Conservation (phyloP, 2,329 filamentous ascomycete genomes). For the Pseudogymnoascus sp. region DNA sequence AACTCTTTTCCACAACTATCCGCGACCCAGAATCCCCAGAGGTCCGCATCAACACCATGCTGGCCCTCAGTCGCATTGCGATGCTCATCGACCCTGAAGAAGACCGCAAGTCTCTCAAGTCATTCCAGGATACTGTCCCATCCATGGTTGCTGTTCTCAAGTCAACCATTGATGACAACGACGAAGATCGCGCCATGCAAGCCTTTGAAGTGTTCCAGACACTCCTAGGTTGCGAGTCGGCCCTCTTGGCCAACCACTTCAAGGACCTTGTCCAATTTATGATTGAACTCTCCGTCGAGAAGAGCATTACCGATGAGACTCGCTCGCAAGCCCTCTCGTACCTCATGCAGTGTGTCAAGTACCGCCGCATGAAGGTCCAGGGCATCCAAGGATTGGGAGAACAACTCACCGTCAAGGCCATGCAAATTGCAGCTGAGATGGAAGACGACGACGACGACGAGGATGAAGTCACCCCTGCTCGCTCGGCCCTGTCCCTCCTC, state of each 20-base stretch:
- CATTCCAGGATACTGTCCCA: constrained; percentile 75
- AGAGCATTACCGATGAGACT: constrained; percentile 72
- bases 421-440: constrained; percentile 86
- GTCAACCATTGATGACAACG: constrained; percentile 66
- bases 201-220: constrained; percentile 97
- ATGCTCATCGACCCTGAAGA: constrained; percentile 85
- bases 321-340: constrained; percentile 87
- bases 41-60: constrained; percentile 89
- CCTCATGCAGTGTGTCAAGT: constrained; percentile 85
- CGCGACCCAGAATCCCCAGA: constrained; percentile 84
- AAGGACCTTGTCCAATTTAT: constrained; percentile 89
- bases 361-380: constrained; percentile 93
- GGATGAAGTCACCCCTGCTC: constrained; percentile 77
- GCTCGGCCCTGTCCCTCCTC: constrained; percentile 77
- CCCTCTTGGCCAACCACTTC: constrained; percentile 77
- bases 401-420: constrained; percentile 76
- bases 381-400: constrained; percentile 76
- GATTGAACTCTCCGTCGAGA: constrained; percentile 76
- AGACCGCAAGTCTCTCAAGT: constrained; percentile 63
- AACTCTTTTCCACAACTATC: constrained; percentile 79
- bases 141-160: constrained; percentile 86
- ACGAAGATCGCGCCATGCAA: constrained; percentile 84
- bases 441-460: constrained; percentile 70
- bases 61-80: constrained; percentile 80
- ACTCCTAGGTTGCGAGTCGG: constrained; percentile 80